A percentile compares a stretch with the other conserved stretches of the same genome.
These are phyloP conservation scores for Fraxinus angustifolia DNA, from an alignment of 305 asterid species.

Conservation along the genomic window DNA sequence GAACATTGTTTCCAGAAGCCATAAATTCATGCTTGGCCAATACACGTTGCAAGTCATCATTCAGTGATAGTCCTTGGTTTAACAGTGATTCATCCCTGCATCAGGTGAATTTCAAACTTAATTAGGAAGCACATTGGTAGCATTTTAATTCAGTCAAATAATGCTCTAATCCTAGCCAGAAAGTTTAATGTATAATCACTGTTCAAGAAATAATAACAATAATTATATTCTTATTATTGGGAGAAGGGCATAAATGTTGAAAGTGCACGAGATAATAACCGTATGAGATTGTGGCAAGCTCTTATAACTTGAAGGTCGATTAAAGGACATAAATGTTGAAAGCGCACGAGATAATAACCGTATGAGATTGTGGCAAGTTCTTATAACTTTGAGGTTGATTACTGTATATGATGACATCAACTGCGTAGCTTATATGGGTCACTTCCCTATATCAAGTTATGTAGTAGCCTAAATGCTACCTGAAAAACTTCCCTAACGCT, in stretches of 20 bases:
- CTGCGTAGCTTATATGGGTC: background rate
- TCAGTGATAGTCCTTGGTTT: conserved; percentile 82
- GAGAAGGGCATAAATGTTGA: background rate
- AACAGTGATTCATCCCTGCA: conserved; percentile 88
- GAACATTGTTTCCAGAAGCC: conserved; percentile 58
- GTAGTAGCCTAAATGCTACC: background rate
- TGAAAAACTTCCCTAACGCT: background rate
- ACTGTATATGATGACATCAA: background rate
- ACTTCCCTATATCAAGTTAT: background rate
- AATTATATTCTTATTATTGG: background rate
- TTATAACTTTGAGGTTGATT: background rate
- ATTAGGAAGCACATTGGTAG: background rate
- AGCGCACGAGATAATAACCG: background rate
- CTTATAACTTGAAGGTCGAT: background rate
- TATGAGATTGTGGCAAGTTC: background rate
- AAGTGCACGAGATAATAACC: background rate
- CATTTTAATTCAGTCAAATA: conserved; percentile 1
- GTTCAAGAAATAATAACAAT: background rate
- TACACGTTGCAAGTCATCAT: conserved; percentile 89
- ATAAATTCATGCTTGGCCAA: conserved; percentile 83
- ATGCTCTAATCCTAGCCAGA: conserved; percentile 9
- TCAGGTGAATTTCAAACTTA: conserved; percentile 18
- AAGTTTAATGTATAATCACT: background rate
- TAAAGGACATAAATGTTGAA: background rate
- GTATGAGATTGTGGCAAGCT: background rate